Conservation (phyloP, 192 early-diverging fungal genomes). For the Haplosporangium gracile region DNA sequence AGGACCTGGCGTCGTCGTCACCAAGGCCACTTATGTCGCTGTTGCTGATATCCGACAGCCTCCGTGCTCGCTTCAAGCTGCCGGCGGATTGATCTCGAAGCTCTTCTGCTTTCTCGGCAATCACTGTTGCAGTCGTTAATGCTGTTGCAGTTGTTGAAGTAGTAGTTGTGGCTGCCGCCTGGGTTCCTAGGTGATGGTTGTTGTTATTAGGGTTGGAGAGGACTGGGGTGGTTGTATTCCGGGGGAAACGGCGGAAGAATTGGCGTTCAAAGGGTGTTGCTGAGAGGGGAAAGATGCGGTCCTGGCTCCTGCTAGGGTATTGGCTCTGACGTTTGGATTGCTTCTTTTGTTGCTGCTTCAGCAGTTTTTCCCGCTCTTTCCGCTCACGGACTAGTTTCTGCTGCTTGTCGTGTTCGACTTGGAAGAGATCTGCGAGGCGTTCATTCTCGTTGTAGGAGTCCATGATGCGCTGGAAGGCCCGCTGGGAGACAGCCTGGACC, state of each 20-base stretch:
- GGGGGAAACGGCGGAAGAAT: neutral
- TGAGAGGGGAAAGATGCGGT: constrained; percentile 9
- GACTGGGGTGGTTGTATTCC: neutral
- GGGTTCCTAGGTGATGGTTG: neutral
- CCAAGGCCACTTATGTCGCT: constrained; percentile 43
- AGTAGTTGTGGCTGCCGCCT: too few species aligned
- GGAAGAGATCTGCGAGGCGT: constrained; percentile 38
- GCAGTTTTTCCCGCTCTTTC: constrained; percentile 32
- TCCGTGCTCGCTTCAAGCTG: constrained; percentile 26
- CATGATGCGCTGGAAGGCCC: constrained; percentile 49
- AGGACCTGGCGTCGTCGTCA: constrained; percentile 23
- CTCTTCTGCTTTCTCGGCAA: neutral
- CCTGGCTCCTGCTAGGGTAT: constrained; percentile 15
- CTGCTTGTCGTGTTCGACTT: constrained; percentile 39
- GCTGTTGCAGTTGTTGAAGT: neutral
- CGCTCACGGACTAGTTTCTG: constrained; percentile 23
- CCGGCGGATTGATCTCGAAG: neutral
- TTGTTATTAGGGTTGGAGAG: neutral
- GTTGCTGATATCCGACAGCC: constrained; percentile 40
- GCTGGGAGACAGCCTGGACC: constrained; percentile 22
- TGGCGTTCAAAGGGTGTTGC: neutral
- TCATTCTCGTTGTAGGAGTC: constrained; percentile 41
- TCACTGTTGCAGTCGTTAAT: neutral
- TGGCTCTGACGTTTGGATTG: constrained; percentile 15
- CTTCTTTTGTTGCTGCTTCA: constrained; percentile 26